These are phyloP conservation scores for Neofusicoccum ribis DNA, from an alignment of 2,329 filamentous ascomycete genomes.

Conservation along the genomic window DNA sequence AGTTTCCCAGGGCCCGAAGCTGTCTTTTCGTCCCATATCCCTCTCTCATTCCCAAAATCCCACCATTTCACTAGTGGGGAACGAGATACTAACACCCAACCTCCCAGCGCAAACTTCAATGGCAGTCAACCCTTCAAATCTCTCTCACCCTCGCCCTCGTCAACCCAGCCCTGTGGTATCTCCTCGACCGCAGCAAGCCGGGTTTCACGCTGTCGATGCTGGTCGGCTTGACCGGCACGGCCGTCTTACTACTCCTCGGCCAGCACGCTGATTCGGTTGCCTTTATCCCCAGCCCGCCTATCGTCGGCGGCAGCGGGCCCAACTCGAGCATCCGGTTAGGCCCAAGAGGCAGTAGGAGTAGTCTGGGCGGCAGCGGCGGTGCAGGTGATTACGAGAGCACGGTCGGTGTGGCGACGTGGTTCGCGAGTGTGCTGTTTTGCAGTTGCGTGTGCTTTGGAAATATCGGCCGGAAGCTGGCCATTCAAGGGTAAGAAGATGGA, in stretches of 20 bases:
- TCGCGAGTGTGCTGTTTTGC: conserved; percentile 90
- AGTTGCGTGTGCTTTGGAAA: conserved; percentile 96
- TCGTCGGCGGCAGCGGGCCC: conserved; percentile 15
- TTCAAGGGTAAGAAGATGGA: not conserved
- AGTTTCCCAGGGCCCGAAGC: too few species aligned
- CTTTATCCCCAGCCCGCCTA: conserved; percentile 49
- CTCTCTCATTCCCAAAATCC: not conserved
- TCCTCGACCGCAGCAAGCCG: conserved; percentile 85
- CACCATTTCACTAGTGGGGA: not conserved
- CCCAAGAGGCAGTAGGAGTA: conserved; percentile 3
- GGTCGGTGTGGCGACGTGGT: conserved; percentile 72
- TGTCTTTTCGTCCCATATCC: not conserved
- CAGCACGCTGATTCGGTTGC: conserved; percentile 70
- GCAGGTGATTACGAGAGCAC: conserved; percentile 20
- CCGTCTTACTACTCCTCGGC: conserved; percentile 70
- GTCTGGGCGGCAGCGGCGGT: conserved; percentile 25
- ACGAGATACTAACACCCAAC: conserved; percentile 18
- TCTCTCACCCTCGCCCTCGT: conserved; percentile 85
- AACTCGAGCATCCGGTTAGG: conserved; percentile 6
- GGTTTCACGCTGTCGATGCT: conserved; percentile 77
- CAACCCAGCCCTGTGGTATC: conserved; percentile 93
- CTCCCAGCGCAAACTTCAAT: conserved; percentile 77
- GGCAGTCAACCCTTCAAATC: conserved; percentile 92
- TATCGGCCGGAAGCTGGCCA: conserved; percentile 76
- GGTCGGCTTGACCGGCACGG: conserved; percentile 73